Evolutionary conservation across 1,284 basidiomycete genomes (phyloP).

Genomic region (Rhizopogon hawkerae): DNA sequence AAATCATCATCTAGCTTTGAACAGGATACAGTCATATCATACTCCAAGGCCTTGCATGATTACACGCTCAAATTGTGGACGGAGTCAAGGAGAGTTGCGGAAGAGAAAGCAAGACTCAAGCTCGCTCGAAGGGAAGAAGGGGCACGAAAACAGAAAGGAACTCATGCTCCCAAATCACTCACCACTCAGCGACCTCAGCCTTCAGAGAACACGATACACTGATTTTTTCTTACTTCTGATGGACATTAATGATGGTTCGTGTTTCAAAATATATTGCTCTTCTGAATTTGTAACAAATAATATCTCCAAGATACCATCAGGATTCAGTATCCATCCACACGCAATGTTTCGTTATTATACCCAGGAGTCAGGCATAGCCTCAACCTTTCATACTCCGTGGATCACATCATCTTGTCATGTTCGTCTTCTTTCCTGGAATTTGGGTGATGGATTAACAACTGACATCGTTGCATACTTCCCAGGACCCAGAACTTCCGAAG

Average conservation of each 20-base stretch:
- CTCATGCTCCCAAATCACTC: conserved; percentile 7
- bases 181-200: conserved; percentile 5
- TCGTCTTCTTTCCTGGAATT: not conserved
- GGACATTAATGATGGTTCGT: not conserved
- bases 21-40: conserved; percentile 40
- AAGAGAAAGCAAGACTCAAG: conserved; percentile 38
- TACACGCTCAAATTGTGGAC: conserved; percentile 63
- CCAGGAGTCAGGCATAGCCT: not conserved
- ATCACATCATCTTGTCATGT: not conserved
- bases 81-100: conserved; percentile 51
- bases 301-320: not conserved
- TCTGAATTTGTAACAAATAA: not conserved
- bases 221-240: not conserved
- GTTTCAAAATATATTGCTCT: not conserved
- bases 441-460: not conserved
- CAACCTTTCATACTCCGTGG: not conserved
- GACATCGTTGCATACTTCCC: not conserved
- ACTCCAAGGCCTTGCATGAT: conserved; percentile 56
- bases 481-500: not conserved
- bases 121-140: conserved; percentile 20
- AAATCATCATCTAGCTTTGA: conserved; percentile 3
- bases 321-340: too few species aligned
- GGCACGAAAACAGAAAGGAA: conserved; percentile 18
- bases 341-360: not conserved
- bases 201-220: not conserved